Evolutionary conservation across 192 early-diverging fungal genomes (phyloP), one percentile per base, ranked within the genome.

Genomic region (Endogone sp.): DNA sequence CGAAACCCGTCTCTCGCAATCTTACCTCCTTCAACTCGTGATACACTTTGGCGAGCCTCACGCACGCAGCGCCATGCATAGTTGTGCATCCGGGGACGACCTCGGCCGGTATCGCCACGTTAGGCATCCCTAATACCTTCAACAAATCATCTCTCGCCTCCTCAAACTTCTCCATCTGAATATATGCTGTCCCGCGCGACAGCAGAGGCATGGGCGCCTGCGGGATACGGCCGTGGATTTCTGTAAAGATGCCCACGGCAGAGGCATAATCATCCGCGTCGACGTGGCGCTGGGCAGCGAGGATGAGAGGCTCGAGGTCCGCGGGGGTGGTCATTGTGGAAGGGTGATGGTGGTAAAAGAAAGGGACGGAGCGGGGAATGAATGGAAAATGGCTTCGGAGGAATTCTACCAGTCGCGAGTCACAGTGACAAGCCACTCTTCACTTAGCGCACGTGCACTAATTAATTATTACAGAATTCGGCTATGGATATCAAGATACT

Each of bases 71-170:
- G 27, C 23, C 9, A 20, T 60, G 59, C 59, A 60, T 60, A 4
- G 59, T 9, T 9, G 22, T 23, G n/a, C 59, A 60, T 10, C 59
- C 59, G 4, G 22, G 59, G 6, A 60, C 59, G 9, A 60, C n/a
- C 22, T 23, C 22, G 59, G 9, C 8, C 27, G 59, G 59, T 4
- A 60, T 60, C 3, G 59, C 59, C 27, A 60, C 59, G 27, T 60
- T 60, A 4, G 59, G 59, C 59, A 60, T 60, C 23, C 27, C 59
- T n/a, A 60, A n/a, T 20, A 60, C 59, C 59, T 60, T 60, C 27
- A 60, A n/a, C 27, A 60, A n/a, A n/a, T 60, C 59, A 9, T 23
- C 59, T 20, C 27, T 60, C 23, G 59, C 59, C 59, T 6, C 8
- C 59, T 60, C 59, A 20, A 9, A 9, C 27, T 60, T 23, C 4